A percentile compares a stretch with the other conserved stretches of the same genome.
Evolutionary conservation across 1,284 basidiomycete species (phyloP).

Genomic region (Leccinum huronense): DNA sequence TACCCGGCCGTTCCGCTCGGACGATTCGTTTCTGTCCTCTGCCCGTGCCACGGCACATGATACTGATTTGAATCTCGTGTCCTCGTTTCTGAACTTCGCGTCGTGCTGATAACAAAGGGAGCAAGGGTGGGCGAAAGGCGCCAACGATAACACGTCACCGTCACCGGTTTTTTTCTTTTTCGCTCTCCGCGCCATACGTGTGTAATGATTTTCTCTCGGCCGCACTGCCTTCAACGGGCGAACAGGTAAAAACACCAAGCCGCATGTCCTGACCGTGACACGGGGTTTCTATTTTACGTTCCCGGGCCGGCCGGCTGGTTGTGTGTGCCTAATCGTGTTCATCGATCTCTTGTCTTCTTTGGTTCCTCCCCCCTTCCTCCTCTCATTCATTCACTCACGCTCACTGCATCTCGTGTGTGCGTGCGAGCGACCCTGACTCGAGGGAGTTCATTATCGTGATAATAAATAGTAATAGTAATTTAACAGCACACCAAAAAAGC

Average conservation of each 20-base stretch:
- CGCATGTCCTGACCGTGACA: conserved; percentile 20
- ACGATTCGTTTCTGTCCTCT: neutral
- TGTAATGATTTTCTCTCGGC: conserved; percentile 24
- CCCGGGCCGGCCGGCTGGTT: neutral
- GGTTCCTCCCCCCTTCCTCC: neutral
- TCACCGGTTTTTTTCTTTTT: neutral
- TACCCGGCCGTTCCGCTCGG: neutral
- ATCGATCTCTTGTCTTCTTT: neutral
- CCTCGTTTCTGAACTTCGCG: neutral
- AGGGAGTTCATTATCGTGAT: neutral
- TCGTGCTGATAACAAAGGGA: neutral
- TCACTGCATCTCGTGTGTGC: neutral
- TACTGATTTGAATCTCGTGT: neutral
- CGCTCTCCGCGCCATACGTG: conserved; percentile 8
- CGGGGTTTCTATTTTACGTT: conserved; percentile 16
- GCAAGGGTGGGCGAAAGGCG: neutral
- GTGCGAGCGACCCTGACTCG: neutral
- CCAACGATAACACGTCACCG: conserved; percentile 16
- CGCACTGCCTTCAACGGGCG: conserved; percentile 18
- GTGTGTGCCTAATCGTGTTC: neutral
- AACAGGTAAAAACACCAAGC: neutral
- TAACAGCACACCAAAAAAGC: neutral
- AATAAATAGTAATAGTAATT: neutral
- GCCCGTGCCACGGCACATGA: neutral
- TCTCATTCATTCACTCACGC: neutral